Base-by-base conservation (phyloP, 306 rosid species). In the Myrica gale region DNA sequence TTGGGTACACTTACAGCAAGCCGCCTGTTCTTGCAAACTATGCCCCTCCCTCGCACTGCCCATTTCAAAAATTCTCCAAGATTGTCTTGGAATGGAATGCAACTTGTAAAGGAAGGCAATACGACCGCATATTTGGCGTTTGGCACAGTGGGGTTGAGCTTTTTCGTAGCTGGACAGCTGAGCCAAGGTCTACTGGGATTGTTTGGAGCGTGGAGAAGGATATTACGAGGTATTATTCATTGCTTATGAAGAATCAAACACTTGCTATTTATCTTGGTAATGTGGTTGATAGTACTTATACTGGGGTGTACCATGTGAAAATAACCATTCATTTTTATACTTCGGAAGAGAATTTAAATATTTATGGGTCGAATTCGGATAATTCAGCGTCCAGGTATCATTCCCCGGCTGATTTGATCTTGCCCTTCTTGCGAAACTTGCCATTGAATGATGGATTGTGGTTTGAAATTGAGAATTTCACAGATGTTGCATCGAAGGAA, bases 111-210 rank as follows among this genome's bases (percentile, higher is more conserved):
- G 98, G 97, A 45, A 86, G 93, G 57, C 98, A 95, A 57, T 95
- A 81, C 26, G 98, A 95, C 66, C 87, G 98, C 37, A 94, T 94
- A 72, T 94, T 94, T 3, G 97, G 98, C 12, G 92, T 92, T 2
- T 94, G 98, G 97, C 97, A 90, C 8, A 86, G 88, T 37, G 99
- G 99, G 7, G 93, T 88, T 52, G 97, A 95, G 87, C 82, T 95
- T 26, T 89, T 95, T 9, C 85, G 99, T 58, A 90, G 99, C 87
- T 95, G 97, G 77, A 89, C 97, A 0, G 97, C 97, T 1, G 98
- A 95, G 77, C 97, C 97, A 19, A 85, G 79, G 75, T 56, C 90
- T 65, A 85, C 77, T 20, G 99, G 97, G 57, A 90, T 87, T 80
- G 81, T 95, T 70, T 95, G 99, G 99, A 90, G 55, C 13, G 96